Percentiles rank a stretch among this genome's conserved stretches.
phyloP scores from a whole-genome alignment of 2,329 filamentous ascomycete species.

The Tolypocladium inflatum region DNA sequence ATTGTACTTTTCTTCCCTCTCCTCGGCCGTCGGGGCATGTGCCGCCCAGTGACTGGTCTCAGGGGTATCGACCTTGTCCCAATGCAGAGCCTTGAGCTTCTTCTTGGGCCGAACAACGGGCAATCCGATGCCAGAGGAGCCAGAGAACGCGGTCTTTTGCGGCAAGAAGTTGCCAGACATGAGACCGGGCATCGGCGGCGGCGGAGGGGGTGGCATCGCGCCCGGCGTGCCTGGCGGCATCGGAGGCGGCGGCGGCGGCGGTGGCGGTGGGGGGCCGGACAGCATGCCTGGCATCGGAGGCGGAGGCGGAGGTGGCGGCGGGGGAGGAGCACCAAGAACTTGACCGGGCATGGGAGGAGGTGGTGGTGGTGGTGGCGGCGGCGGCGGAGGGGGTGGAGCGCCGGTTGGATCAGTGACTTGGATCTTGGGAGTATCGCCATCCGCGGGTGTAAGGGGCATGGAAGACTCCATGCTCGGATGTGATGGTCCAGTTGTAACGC shows the following conservation, averaged over 20 bases:
- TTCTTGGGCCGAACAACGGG: slow-evolving; percentile 88
- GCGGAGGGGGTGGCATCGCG: slow-evolving; percentile 41
- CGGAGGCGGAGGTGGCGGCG: slow-evolving; percentile 27
- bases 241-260: slow-evolving; percentile 31
- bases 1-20: slow-evolving; percentile 90
- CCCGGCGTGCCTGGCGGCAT: slow-evolving; percentile 16
- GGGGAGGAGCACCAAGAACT: slow-evolving; percentile 17
- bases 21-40: slow-evolving; percentile 75
- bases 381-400: slow-evolving; percentile 26
- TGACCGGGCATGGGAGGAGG: slow-evolving; percentile 27
- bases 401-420: slow-evolving; percentile 38
- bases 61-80: slow-evolving; percentile 95
- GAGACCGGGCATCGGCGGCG: slow-evolving; percentile 56
- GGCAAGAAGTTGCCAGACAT: slow-evolving; percentile 70
- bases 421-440: slow-evolving; percentile 50
- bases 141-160: slow-evolving; percentile 45
- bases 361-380: slow-evolving; percentile 24
- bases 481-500: slow-evolving; percentile 63
- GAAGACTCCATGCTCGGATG: slow-evolving; percentile 66
- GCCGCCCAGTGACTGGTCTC: slow-evolving; percentile 88
- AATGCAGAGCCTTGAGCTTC: slow-evolving; percentile 98
- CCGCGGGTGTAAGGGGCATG: slow-evolving; percentile 56
- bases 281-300: slow-evolving; percentile 29
- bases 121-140: slow-evolving; percentile 52
- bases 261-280: slow-evolving; percentile 31